Conservation (phyloP, 345 rosid genomes). For the Isatis tinctoria region DNA sequence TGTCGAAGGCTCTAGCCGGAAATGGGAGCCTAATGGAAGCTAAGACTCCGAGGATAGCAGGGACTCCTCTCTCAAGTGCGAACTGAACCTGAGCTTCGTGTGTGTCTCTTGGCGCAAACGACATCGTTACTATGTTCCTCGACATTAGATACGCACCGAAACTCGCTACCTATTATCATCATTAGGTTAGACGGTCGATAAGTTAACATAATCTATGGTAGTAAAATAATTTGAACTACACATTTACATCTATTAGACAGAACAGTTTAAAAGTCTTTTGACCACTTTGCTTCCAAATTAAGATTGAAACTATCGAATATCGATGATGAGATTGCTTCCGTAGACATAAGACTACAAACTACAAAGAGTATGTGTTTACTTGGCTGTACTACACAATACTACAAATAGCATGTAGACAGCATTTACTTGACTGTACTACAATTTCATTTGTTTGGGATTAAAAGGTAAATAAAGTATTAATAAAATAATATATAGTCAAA, state of each 20-base stretch:
- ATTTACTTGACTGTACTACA: constrained; percentile 6
- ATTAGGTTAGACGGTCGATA: not conserved
- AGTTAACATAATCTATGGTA: not conserved
- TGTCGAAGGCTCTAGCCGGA: constrained; percentile 88
- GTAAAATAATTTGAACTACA: not conserved
- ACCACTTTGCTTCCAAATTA: constrained; percentile 15
- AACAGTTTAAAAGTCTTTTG: not conserved
- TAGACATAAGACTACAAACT: no score
- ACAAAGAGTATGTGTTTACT: no score
- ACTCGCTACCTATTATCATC: constrained; percentile 67
- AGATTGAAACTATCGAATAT: constrained; percentile 1
- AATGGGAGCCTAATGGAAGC: constrained; percentile 90
- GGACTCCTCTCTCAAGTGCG: constrained; percentile 91
- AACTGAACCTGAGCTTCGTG: constrained; percentile 96
- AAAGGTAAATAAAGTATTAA: not conserved
- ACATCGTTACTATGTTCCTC: constrained; percentile 60
- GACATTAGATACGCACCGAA: constrained; percentile 86
- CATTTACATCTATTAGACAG: not conserved
- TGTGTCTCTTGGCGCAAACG: constrained; percentile 94
- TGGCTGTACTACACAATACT: no score
- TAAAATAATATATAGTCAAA: not conserved
- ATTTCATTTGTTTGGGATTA: not conserved
- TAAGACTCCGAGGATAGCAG: constrained; percentile 75
- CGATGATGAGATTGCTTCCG: not conserved
- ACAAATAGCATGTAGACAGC: not conserved